Evolutionary conservation across 495 filamentous ascomycete genomes (phyloP).

Genomic region (Evansstolkia leycettana): DNA sequence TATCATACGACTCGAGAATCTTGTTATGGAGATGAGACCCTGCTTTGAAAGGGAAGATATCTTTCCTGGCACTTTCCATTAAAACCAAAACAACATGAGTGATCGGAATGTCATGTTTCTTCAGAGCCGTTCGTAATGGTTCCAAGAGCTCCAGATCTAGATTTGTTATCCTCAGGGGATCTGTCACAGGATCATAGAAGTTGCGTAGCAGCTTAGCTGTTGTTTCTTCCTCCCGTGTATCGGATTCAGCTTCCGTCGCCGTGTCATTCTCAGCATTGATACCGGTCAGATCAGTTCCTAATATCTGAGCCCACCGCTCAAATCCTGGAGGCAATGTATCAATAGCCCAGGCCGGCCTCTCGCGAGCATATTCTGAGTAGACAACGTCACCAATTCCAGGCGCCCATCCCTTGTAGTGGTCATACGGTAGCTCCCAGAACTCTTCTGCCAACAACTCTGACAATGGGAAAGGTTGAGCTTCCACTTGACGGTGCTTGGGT

Average conservation of each 20-base stretch:
- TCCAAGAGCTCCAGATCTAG: constrained; percentile 20
- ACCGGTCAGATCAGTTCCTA: not conserved
- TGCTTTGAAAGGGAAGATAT: constrained; percentile 27
- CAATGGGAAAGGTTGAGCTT: constrained; percentile 9
- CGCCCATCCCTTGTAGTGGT: constrained; percentile 14
- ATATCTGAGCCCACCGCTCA: constrained; percentile 6
- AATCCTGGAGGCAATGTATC: constrained; percentile 10
- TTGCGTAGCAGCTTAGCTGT: constrained; percentile 1
- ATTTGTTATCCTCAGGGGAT: constrained; percentile 29
- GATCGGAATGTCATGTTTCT: constrained; percentile 13
- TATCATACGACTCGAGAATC: constrained; percentile 16
- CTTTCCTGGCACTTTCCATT: constrained; percentile 30
- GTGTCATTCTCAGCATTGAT: not conserved
- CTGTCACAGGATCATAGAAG: constrained; percentile 18
- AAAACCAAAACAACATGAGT: constrained; percentile 25
- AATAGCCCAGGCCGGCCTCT: constrained; percentile 9
- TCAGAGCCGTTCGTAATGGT: constrained; percentile 14
- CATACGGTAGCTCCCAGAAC: constrained; percentile 12
- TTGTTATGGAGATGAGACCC: constrained; percentile 18
- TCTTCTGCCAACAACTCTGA: constrained; percentile 5
- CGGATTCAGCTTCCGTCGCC: not conserved
- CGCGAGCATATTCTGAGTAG: not conserved
- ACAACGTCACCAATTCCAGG: not conserved
- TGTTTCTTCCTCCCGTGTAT: not conserved
- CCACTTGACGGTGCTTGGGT: not conserved